Conservation (phyloP, 495 filamentous ascomycete genomes). For the Penicillium steckii region DNA sequence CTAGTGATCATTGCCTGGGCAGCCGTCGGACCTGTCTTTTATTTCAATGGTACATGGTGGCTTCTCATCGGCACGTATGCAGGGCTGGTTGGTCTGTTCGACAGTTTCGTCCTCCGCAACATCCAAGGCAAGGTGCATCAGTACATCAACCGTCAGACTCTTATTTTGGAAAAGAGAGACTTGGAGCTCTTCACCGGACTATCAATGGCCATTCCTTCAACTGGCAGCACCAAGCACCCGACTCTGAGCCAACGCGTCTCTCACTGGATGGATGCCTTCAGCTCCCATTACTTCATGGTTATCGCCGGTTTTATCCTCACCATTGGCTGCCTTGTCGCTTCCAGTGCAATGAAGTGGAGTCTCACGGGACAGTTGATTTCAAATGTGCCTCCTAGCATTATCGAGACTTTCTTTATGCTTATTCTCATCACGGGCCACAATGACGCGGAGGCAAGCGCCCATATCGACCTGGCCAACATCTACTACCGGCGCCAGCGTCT, state of each 20-base stretch:
- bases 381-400: constrained; percentile 41
- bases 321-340: constrained; percentile 25
- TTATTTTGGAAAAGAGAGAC: constrained; percentile 15
- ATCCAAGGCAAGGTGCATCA: constrained; percentile 29
- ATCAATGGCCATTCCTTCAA: constrained; percentile 4
- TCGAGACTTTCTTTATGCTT: constrained; percentile 40
- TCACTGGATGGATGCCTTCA: constrained; percentile 18
- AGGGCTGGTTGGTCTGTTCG: constrained; percentile 37
- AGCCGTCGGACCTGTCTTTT: constrained; percentile 26
- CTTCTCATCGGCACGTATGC: constrained; percentile 43
- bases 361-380: constrained; percentile 38
- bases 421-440: constrained; percentile 40
- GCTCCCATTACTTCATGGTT: constrained; percentile 25
- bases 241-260: constrained; percentile 22
- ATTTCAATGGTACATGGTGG: constrained; percentile 39
- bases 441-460: constrained; percentile 12
- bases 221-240: not conserved
- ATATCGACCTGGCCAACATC: not conserved
- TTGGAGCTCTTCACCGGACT: constrained; percentile 18
- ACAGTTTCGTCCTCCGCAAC: constrained; percentile 40
- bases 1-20: constrained; percentile 30
- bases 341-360: constrained; percentile 36
- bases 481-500: not conserved
- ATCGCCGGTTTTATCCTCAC: constrained; percentile 24
- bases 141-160: constrained; percentile 28